phyloP scores from a whole-genome alignment of 495 filamentous ascomycete genomes.

The Hyaloscypha variabilis region DNA sequence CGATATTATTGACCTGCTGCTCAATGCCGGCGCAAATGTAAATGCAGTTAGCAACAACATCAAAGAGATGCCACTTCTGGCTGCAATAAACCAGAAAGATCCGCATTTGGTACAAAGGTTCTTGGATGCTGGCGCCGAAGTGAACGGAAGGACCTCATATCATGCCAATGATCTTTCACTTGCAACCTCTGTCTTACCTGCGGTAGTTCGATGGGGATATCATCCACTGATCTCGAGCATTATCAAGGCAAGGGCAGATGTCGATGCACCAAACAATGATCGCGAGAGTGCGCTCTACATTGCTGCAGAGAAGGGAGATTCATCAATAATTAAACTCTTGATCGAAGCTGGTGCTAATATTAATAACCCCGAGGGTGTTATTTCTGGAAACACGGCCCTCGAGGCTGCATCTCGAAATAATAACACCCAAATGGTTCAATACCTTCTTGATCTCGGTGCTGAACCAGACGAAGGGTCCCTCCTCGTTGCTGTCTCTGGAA shows the following conservation, averaged over 20 bases:
- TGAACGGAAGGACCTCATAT: background rate
- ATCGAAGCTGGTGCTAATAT: slow-evolving; percentile 15
- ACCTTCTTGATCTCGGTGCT: slow-evolving; percentile 20
- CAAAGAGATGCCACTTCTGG: background rate
- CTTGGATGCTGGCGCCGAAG: slow-evolving; percentile 6
- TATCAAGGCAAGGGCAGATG: slow-evolving; percentile 11
- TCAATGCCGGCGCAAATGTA: slow-evolving; percentile 14
- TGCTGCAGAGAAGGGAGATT: slow-evolving; percentile 3
- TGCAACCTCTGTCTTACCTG: background rate
- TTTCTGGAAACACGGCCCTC: slow-evolving; percentile 11
- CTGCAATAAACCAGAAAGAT: slow-evolving; percentile 10
- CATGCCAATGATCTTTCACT: background rate
- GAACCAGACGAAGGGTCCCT: slow-evolving; percentile 16
- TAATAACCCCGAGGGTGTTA: slow-evolving; percentile 6
- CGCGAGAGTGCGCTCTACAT: slow-evolving; percentile 11
- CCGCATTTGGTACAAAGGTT: slow-evolving; percentile 2
- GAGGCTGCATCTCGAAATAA: slow-evolving; percentile 4
- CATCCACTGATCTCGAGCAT: slow-evolving; percentile 9
- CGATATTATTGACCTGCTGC: slow-evolving; percentile 13
- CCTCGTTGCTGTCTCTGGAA: slow-evolving; percentile 5
- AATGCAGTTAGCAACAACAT: background rate
- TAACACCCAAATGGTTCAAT: slow-evolving; percentile 5
- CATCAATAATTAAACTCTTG: slow-evolving; percentile 2
- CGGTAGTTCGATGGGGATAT: slow-evolving; percentile 16
- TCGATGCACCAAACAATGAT: slow-evolving; percentile 11